Percentiles rank a stretch among this genome's conserved stretches.
Evolutionary conservation across 805 yeast species (phyloP).

Genomic region (Isabelozyma heimii): DNA sequence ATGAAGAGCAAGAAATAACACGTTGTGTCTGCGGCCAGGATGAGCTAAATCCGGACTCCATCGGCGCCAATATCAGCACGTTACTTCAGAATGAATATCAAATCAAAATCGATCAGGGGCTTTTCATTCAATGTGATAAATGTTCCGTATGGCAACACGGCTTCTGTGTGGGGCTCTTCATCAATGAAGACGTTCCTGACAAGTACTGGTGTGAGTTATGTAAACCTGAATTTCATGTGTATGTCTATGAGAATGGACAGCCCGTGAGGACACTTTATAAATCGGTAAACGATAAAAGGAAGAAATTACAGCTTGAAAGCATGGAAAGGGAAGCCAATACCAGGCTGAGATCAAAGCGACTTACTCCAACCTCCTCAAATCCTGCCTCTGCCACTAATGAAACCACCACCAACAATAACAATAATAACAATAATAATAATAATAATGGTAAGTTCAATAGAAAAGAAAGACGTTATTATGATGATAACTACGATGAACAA

Average conservation of each 20-base stretch:
- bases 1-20: conserved; percentile 41
- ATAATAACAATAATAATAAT: background rate
- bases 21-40: conserved; percentile 43
- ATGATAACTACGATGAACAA: conserved; percentile 38
- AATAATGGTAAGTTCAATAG: conserved; percentile 13
- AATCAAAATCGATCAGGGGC: conserved; percentile 51
- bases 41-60: conserved; percentile 25
- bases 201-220: conserved; percentile 94
- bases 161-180: conserved; percentile 82
- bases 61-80: conserved; percentile 21
- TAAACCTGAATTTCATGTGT: conserved; percentile 75
- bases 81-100: conserved; percentile 29
- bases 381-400: background rate
- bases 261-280: conserved; percentile 33
- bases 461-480: conserved; percentile 32
- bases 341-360: conserved; percentile 8
- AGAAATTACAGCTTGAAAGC: conserved; percentile 24
- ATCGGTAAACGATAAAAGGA: conserved; percentile 41
- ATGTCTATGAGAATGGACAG: conserved; percentile 31
- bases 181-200: conserved; percentile 79
- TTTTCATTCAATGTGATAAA: conserved; percentile 80
- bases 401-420: background rate
- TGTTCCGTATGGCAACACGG: conserved; percentile 99
- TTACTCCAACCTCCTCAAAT: background rate
- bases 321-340: conserved; percentile 10